Conservation (phyloP, 371 early-diverging fungal genomes). For the Batrachochytrium dendrobatidis region DNA sequence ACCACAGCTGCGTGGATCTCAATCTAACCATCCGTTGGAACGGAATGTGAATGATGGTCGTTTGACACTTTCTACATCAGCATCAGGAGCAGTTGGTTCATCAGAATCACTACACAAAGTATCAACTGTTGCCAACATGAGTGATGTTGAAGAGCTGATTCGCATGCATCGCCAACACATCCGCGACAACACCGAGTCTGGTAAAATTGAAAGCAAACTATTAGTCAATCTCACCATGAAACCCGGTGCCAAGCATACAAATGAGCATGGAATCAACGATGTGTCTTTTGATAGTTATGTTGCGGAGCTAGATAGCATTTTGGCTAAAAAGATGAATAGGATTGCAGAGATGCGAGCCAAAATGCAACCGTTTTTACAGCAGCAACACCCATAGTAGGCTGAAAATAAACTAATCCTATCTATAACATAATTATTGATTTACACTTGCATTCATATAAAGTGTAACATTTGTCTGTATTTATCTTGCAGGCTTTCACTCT, state of each 20-base stretch:
- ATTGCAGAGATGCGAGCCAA: constrained; percentile 32
- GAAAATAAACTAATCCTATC: no score
- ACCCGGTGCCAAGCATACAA: constrained; percentile 13
- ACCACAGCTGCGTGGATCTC: no score
- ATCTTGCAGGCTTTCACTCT: no score
- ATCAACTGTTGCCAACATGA: background rate
- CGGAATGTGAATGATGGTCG: no score
- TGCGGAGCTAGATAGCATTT: constrained; percentile 44
- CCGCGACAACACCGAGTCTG: constrained; percentile 64
- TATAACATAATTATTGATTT: no score
- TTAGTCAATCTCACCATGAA: constrained; percentile 60
- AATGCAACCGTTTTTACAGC: background rate
- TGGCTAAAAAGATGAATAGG: constrained; percentile 45
- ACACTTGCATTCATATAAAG: no score
- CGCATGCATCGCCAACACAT: constrained; percentile 70
- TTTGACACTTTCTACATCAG: no score
- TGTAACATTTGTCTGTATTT: no score
- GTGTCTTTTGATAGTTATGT: constrained; percentile 35
- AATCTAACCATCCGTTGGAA: no score
- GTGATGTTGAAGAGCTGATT: constrained; percentile 57
- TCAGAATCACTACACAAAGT: no score
- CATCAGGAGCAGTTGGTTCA: no score
- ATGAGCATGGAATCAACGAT: constrained; percentile 14
- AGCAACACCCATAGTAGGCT: background rate
- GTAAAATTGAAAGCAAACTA: constrained; percentile 69